Evolutionary conservation across 2,329 filamentous ascomycete genomes (phyloP), one percentile per base, ranked within the genome.

Genomic region (Pestalotiopsis sp.): DNA sequence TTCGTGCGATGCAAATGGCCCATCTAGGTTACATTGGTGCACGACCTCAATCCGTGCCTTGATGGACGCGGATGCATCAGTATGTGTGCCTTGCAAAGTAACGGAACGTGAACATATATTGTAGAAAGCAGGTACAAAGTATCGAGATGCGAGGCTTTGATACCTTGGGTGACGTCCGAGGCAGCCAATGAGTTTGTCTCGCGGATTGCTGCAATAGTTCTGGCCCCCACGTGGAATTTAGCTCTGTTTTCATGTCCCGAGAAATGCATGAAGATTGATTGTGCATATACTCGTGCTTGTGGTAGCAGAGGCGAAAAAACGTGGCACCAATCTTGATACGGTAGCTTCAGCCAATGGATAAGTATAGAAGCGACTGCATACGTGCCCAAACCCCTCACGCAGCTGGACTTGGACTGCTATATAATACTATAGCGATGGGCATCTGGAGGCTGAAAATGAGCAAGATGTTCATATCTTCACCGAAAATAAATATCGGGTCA

Each of bases 291-390:
- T 61, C 31, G 12, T 61, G 25, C 36, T 62, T 62, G 59, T 36
- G 23, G 31, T n/a, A 52, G 45, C 45, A 38, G 31, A 36, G 31
- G 31, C 31, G 31, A 36, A 36, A 14, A 66, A 61, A 61, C 65
- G 65, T 67, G 57, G 65, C 65, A 67, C 31, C 52, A 31, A 27
- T 45, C 25, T 45, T 31, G 20, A 27, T 61, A 61, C 27, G 52
- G 9, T n/a, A 6, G 2, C 17, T 41, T 25, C 56, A 13, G 65
- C 65, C 65, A 67, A 67, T 67, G n/a, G 6, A 36, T 36, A 36
- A 61, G 12, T 61, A 61, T 31, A 36, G 12, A 36, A 25, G 36
- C 45, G n/a, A 17, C 27, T 67, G 65, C 65, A 61, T 67, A 20
- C 27, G 12, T 39, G 57, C 65, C 65, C 65, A 49, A 67, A 59